A percentile compares a stretch with the other conserved stretches of the same genome.
Evolutionary conservation across 495 filamentous ascomycete genomes (phyloP).

Genomic region (Penicillium bialowiezense): DNA sequence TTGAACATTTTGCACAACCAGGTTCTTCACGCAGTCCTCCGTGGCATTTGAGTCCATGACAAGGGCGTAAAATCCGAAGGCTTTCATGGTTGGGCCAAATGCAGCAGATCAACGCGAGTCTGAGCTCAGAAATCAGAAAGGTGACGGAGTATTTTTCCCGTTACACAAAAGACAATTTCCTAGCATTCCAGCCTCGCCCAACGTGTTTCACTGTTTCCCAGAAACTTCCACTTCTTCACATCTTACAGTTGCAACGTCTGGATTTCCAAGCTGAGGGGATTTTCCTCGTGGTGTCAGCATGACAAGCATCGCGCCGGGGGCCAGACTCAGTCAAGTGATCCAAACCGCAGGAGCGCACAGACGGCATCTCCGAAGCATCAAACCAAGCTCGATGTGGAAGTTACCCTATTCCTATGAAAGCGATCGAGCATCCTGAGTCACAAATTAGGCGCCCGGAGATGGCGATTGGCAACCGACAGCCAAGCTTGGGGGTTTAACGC

Average conservation of each 20-base stretch:
- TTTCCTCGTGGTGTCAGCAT: no score
- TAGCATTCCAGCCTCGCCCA: constrained; percentile 1
- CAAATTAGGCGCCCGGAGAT: constrained; percentile 19
- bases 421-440: constrained; percentile 12
- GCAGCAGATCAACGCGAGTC: not conserved
- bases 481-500: constrained; percentile 17
- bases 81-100: no score
- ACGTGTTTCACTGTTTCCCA: not conserved
- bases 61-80: no score
- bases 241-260: no score
- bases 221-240: not conserved
- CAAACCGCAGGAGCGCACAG: constrained; percentile 18
- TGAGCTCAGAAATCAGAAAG: not conserved
- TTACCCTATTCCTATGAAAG: not conserved
- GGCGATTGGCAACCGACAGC: constrained; percentile 17
- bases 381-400: not conserved
- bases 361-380: constrained; percentile 3
- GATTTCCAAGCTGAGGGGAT: no score
- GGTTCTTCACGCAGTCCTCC: not conserved
- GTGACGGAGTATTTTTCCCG: not conserved
- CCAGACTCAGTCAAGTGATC: constrained; percentile 17
- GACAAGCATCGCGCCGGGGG: constrained; percentile 5
- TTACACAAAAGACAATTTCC: constrained; percentile 11
- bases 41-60: no score
- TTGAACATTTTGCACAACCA: constrained; percentile 3